A percentile compares a stretch with the other conserved stretches of the same genome.
phyloP scores from a whole-genome alignment of 345 rosid species.

The Citrus unshiu region DNA sequence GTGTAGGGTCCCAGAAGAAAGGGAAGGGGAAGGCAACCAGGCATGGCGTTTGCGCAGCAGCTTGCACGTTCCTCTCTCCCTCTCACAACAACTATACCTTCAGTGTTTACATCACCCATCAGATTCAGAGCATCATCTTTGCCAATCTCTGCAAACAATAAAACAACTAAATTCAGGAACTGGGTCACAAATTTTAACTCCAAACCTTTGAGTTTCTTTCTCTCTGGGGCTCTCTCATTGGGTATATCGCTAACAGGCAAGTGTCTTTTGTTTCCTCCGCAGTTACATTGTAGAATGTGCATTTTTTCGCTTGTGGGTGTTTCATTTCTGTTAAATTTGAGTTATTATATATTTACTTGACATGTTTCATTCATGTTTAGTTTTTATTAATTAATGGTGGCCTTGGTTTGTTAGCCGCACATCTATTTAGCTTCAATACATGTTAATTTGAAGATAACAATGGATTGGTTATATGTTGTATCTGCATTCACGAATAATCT shows the following conservation, averaged over 20 bases:
- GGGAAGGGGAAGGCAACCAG: not conserved
- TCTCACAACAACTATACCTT: conserved; percentile 2
- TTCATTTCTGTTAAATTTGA: not conserved
- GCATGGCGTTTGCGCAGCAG: conserved; percentile 32
- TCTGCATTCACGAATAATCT: not conserved
- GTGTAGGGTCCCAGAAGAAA: conserved; percentile 7
- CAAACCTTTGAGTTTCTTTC: conserved; percentile 48
- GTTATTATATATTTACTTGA: not conserved
- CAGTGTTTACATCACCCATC: conserved; percentile 15
- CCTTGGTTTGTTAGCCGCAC: not conserved
- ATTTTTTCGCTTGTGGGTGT: not conserved
- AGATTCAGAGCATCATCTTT: conserved; percentile 14
- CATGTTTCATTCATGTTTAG: not conserved
- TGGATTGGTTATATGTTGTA: not conserved
- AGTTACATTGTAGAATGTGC: not conserved
- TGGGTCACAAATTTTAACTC: conserved; percentile 44
- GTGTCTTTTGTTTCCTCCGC: not conserved
- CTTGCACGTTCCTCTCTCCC: conserved; percentile 21
- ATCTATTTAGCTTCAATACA: not conserved
- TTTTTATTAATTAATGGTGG: not conserved
- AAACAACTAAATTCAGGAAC: conserved; percentile 15
- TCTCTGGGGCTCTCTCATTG: conserved; percentile 69
- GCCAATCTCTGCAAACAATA: conserved; percentile 14
- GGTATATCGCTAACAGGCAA: conserved; percentile 56
- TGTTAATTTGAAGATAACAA: not conserved